These are phyloP conservation scores for Tetrapisispora nanseiensis DNA, from an alignment of 805 yeast species.

Conservation along the genomic window DNA sequence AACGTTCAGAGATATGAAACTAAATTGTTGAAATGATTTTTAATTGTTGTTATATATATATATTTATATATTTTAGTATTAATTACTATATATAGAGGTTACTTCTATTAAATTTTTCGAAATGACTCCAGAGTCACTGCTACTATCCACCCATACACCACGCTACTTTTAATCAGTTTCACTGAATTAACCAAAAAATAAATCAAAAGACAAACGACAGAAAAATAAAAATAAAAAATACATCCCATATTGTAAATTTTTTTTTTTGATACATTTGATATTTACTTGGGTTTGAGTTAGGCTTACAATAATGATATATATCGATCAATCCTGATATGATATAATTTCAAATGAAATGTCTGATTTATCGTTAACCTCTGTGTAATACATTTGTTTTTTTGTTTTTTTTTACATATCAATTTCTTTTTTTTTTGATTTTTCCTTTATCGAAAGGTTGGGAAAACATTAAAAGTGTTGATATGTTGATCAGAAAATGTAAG, in stretches of 20 bases:
- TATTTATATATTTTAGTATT: too few relatives aligned
- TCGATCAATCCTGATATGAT: neutral
- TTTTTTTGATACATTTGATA: too few relatives aligned
- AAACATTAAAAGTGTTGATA: too few relatives aligned
- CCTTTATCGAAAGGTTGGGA: too few relatives aligned
- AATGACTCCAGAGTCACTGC: neutral
- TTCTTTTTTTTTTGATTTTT: neutral
- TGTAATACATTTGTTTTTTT: neutral
- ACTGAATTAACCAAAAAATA: conserved; percentile 1
- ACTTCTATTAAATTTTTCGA: too few relatives aligned
- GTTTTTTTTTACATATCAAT: neutral
- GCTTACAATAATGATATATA: too few relatives aligned
- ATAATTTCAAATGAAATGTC: neutral
- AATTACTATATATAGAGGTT: too few relatives aligned
- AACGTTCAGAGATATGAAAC: too few relatives aligned
- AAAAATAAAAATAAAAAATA: neutral
- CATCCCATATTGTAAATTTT: too few relatives aligned
- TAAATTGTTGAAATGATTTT: too few relatives aligned
- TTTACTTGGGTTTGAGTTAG: conserved; percentile 3
- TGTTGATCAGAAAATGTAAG: too few relatives aligned
- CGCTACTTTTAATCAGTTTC: neutral
- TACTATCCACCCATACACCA: conserved; percentile 2
- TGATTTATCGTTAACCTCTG: conserved; percentile 3
- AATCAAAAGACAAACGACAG: conserved; percentile 1
- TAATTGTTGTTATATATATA: too few relatives aligned